Evolutionary conservation across 1,139 yeast genomes (phyloP).

Genomic region (Candida sp.): DNA sequence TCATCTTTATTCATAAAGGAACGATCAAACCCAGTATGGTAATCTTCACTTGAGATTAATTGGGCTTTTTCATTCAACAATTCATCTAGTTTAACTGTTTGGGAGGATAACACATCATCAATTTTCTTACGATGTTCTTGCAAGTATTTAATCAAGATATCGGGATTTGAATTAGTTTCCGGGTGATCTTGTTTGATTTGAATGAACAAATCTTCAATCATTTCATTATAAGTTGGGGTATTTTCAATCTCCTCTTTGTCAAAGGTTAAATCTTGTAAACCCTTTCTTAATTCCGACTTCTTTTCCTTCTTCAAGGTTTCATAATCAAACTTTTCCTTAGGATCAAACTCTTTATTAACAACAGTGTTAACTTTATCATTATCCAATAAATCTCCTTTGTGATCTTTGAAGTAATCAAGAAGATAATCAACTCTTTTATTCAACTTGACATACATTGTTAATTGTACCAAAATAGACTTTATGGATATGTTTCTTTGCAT

Average conservation of each 20-base stretch:
- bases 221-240: slow-evolving; percentile 83
- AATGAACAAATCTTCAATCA: slow-evolving; percentile 84
- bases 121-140: slow-evolving; percentile 69
- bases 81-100: slow-evolving; percentile 57
- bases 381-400: slow-evolving; percentile 32
- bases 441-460: slow-evolving; percentile 71
- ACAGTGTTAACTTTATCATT: slow-evolving; percentile 36
- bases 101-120: slow-evolving; percentile 58
- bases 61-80: slow-evolving; percentile 67
- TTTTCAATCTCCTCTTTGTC: slow-evolving; percentile 54
- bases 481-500: slow-evolving; percentile 75
- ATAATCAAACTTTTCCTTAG: slow-evolving; percentile 49
- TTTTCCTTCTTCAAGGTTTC: slow-evolving; percentile 31
- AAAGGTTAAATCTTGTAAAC: slow-evolving; percentile 39
- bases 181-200: slow-evolving; percentile 63
- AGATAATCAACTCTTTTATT: slow-evolving; percentile 70
- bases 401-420: slow-evolving; percentile 36
- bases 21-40: slow-evolving; percentile 91
- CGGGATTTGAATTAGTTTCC: slow-evolving; percentile 43
- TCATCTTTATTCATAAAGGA: slow-evolving; percentile 66
- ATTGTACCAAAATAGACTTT: slow-evolving; percentile 68
- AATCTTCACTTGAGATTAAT: slow-evolving; percentile 86
- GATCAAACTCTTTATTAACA: slow-evolving; percentile 52
- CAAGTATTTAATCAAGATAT: slow-evolving; percentile 39
- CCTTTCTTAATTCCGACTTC: slow-evolving; percentile 39